Evolutionary conservation across 257 asterid genomes (phyloP), one percentile per base, ranked within the genome.

Genomic region (Oldenlandia corymbosa): DNA sequence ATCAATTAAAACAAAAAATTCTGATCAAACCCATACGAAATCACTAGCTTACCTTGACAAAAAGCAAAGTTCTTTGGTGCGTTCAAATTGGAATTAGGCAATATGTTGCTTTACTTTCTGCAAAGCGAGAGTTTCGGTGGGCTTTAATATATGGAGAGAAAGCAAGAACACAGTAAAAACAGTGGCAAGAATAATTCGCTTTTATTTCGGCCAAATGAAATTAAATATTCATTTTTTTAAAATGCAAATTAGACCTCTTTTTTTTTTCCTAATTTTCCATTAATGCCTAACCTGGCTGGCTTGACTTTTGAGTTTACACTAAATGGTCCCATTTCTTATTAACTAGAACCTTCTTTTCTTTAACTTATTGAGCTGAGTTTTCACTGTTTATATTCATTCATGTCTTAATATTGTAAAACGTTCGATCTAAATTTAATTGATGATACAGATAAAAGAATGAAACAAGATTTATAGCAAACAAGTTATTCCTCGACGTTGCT

Each of bases 131-230:
- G 18, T 0, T 9, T 5, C 2, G 50, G 20, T 4, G 24, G 48
- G 64, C 50, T 39, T n/a, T n/a, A n/a, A n/a, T n/a, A 8, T 47
- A 20, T 59, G 30, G 0, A 37, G 34, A 13, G 63, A 21, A 12
- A 58, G 31, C 5, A 28, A 37, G 49, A 5, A 45, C 1, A 37
- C 13, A 36, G 8, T n/a, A n/a, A 32, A 58, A 58, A 58, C 49
- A 58, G 50, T 59, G 64, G 50, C 21, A 59, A 59, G 64, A 59
- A 59, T 59, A 58, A 34, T 31, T 28, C 30, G 56, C 0, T 42
- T 42, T 42, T 42, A 10, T 50, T 50, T 23, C 4, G 56, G 24
- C 31, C 28, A 24, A 50, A 50, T 50, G 56, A 52, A 52, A 52
- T 52, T 42, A 56, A 10, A 30, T 55, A 42, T 30, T 3, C 32